These are phyloP conservation scores for Trichophyton verrucosum DNA, from an alignment of 2,329 filamentous ascomycete species.

Conservation along the genomic window DNA sequence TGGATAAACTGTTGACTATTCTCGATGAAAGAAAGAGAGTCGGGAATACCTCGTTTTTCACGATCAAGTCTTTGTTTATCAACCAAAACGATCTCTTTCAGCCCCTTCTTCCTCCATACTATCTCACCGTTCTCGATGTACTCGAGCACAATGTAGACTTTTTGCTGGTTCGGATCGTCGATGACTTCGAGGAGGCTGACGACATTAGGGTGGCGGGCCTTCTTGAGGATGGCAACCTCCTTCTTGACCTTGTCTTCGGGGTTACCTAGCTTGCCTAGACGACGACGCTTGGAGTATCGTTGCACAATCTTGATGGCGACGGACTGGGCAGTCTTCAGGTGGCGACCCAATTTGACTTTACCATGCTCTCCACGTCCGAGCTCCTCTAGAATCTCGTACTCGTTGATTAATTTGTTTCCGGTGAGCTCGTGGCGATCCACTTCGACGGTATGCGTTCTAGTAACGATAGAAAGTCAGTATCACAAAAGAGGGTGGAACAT, in stretches of 20 bases:
- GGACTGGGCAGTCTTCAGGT: slow-evolving; percentile 59
- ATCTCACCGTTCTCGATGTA: slow-evolving; percentile 92
- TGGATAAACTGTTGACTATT: slow-evolving; percentile 33
- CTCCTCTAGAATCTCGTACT: slow-evolving; percentile 94
- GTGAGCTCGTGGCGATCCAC: slow-evolving; percentile 82
- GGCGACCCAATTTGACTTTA: slow-evolving; percentile 89
- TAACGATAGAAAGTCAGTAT: background rate
- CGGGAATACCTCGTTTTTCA: slow-evolving; percentile 61
- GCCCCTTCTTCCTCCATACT: slow-evolving; percentile 79
- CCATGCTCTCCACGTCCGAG: slow-evolving; percentile 92
- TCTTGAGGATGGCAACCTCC: slow-evolving; percentile 96
- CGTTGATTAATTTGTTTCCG: slow-evolving; percentile 91
- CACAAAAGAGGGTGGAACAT: background rate
- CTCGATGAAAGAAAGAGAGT: slow-evolving; percentile 45
- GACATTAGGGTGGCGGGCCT: slow-evolving; percentile 93
- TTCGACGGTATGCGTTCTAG: slow-evolving; percentile 73
- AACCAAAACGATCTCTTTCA: slow-evolving; percentile 67
- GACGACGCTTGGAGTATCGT: slow-evolving; percentile 81
- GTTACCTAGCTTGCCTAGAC: slow-evolving; percentile 63
- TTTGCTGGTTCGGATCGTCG: slow-evolving; percentile 88
- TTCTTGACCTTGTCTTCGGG: slow-evolving; percentile 68
- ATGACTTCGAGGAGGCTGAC: slow-evolving; percentile 94
- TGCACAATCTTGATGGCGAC: slow-evolving; percentile 99
- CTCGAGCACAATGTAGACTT: slow-evolving; percentile 96
- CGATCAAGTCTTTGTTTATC: slow-evolving; percentile 69